Conservation (phyloP, 1,284 basidiomycete genomes). For the Ganoderma resinaceum region DNA sequence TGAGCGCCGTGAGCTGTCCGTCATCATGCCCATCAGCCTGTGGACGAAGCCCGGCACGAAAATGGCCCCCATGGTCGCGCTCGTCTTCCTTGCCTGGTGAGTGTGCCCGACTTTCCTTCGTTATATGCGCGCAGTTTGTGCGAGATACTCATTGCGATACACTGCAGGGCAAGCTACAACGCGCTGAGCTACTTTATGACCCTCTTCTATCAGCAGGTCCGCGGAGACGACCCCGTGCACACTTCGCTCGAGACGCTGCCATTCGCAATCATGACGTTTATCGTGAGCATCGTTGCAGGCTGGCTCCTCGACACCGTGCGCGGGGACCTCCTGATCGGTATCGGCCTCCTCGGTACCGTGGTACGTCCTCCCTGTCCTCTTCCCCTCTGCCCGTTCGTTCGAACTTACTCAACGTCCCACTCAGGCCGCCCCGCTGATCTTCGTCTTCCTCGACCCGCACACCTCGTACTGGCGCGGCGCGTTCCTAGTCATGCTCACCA, state of each 20-base stretch:
- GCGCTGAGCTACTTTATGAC: conserved; percentile 41
- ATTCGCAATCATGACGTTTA: conserved; percentile 38
- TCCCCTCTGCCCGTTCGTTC: background rate
- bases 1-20: conserved; percentile 38
- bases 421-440: conserved; percentile 42
- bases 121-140: background rate
- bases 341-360: background rate
- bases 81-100: conserved; percentile 46
- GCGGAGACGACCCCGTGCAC: conserved; percentile 39
- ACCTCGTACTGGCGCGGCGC: conserved; percentile 43
- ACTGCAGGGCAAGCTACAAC: conserved; percentile 35
- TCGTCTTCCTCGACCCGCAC: conserved; percentile 41
- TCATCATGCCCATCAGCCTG: conserved; percentile 45
- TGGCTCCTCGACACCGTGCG: conserved; percentile 30
- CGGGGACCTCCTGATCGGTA: background rate
- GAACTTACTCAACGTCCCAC: background rate
- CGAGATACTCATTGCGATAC: background rate
- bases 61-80: conserved; percentile 39
- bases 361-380: background rate
- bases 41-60: conserved; percentile 43
- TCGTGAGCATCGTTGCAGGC: conserved; percentile 40
- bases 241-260: conserved; percentile 34
- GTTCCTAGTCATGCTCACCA: conserved; percentile 40
- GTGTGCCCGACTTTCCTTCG: background rate
- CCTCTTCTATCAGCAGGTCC: conserved; percentile 45